phyloP scores from a whole-genome alignment of 2,329 filamentous ascomycete genomes.

The Clonostachys rhizophaga region DNA sequence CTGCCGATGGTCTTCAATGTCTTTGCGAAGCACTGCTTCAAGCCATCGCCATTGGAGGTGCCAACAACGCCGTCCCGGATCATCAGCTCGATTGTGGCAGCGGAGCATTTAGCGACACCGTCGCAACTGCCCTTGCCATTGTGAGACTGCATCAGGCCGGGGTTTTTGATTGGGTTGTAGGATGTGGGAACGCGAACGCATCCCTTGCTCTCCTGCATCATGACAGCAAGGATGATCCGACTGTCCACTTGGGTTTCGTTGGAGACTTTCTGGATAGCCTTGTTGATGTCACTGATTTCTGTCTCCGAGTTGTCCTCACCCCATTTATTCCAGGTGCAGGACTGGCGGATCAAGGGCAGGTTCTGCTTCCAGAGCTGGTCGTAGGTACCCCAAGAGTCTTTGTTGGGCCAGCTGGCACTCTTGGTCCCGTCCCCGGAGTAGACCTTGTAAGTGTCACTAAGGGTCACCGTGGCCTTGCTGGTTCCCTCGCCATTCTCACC shows the following conservation, averaged over 20 bases:
- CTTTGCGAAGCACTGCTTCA: conserved; percentile 5
- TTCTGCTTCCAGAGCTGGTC: conserved; percentile 9
- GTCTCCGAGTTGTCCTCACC: conserved; percentile 7
- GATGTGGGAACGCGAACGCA: conserved; percentile 9
- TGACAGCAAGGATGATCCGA: conserved; percentile 17
- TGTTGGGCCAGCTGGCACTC: conserved; percentile 10
- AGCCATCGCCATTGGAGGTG: conserved; percentile 7
- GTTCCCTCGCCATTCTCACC: too few relatives aligned
- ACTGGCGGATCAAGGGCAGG: conserved; percentile 4
- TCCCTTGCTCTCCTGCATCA: conserved; percentile 19
- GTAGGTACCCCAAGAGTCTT: conserved; percentile 5
- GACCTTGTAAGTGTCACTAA: conserved; percentile 7
- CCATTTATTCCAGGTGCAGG: conserved; percentile 9
- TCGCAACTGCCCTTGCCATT: conserved; percentile 7
- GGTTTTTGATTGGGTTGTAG: conserved; percentile 10
- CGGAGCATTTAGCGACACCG: conserved; percentile 6
- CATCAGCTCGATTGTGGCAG: conserved; percentile 6
- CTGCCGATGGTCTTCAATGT: conserved; percentile 1
- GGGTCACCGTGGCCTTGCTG: too few relatives aligned
- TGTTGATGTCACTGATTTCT: conserved; percentile 7
- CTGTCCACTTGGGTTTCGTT: conserved; percentile 6
- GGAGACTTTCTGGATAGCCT: conserved; percentile 7
- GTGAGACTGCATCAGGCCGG: conserved; percentile 11
- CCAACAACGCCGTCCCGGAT: conserved; percentile 8
- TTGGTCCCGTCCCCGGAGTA: conserved; percentile 12